These are phyloP conservation scores for Colletotrichum sp. DNA, from an alignment of 2,329 filamentous ascomycete species.

Conservation along the genomic window DNA sequence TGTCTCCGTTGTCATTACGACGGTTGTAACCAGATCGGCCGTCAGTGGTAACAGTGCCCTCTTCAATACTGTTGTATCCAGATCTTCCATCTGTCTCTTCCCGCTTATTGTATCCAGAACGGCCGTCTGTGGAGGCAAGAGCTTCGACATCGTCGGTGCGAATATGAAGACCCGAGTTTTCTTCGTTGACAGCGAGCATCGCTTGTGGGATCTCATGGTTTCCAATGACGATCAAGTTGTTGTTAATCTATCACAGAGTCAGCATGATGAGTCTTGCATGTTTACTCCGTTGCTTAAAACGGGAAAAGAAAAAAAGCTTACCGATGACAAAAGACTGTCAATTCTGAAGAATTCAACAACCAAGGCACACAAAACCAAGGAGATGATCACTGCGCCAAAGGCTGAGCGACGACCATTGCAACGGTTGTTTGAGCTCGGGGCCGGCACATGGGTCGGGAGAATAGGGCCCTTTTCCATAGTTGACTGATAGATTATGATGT, in stretches of 20 bases:
- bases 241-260: background rate
- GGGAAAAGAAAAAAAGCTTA: background rate
- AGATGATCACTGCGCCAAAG: background rate
- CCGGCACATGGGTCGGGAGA: background rate
- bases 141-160: background rate
- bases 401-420: background rate
- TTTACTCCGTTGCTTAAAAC: background rate
- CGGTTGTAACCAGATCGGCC: background rate
- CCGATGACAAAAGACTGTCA: background rate
- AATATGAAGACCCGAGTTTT: background rate
- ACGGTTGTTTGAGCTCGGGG: background rate
- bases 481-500: background rate
- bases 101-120: background rate
- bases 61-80: background rate
- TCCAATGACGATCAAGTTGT: background rate
- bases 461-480: background rate
- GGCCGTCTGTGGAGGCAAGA: background rate
- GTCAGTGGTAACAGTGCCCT: background rate
- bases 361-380: background rate
- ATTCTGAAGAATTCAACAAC: background rate
- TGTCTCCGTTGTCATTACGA: background rate
- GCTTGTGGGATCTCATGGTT: background rate
- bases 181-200: background rate
- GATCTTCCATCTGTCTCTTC: background rate
- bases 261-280: background rate